phyloP scores from a whole-genome alignment of 108 stramenopile genomes.

The Cylindrotheca fusiformis region DNA sequence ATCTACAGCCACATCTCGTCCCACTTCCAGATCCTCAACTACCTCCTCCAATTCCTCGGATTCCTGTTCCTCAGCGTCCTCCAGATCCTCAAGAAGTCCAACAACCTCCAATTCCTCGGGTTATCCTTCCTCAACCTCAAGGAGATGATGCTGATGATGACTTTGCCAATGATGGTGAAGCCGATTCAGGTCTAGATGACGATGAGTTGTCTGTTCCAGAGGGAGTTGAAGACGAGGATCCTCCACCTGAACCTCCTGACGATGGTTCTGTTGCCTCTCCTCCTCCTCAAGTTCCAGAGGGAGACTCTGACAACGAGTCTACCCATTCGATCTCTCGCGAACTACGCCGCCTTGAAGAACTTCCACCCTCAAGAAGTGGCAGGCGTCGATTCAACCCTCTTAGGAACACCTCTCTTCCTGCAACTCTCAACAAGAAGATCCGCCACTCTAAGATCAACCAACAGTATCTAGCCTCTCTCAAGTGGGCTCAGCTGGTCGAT shows the following conservation, averaged over 20 bases:
- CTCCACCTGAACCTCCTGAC: not conserved
- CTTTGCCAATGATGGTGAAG: not conserved
- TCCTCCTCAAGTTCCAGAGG: slow-evolving; percentile 1
- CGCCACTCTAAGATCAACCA: not conserved
- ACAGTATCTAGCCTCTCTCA: not conserved
- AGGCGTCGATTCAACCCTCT: not conserved
- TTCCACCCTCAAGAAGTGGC: not conserved
- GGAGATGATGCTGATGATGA: not conserved
- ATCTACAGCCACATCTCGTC: not conserved
- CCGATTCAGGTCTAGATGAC: not conserved
- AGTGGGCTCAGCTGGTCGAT: not conserved
- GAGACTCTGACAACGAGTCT: not conserved
- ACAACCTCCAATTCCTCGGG: not conserved
- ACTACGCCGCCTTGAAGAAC: not conserved
- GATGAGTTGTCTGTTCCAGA: slow-evolving; percentile 3
- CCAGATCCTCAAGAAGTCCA: not conserved
- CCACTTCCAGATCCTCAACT: not conserved
- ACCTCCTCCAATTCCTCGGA: not conserved
- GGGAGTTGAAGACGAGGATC: not conserved
- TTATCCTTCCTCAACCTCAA: not conserved
- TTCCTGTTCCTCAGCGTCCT: not conserved
- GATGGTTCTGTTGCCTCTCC: not conserved
- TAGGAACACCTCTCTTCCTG: not conserved
- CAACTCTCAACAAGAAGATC: not conserved
- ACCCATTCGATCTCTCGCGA: not conserved